Evolutionary conservation across 129 eudicot genomes (phyloP).

Genomic region (Lactuca sativa): DNA sequence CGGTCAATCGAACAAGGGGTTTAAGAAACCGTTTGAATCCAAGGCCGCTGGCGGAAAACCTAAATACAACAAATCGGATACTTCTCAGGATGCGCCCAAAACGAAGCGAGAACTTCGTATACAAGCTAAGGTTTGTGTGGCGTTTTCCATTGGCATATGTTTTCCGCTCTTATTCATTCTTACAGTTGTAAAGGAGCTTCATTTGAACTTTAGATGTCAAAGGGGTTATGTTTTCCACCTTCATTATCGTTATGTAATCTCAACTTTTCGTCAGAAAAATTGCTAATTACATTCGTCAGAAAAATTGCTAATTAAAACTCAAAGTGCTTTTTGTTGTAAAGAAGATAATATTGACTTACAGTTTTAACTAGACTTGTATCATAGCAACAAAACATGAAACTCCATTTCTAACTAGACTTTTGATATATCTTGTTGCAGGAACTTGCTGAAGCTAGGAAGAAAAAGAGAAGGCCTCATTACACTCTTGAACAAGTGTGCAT

Average conservation of each 20-base stretch:
- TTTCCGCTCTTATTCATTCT: not conserved
- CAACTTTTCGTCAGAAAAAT: not conserved
- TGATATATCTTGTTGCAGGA: conserved; percentile 47
- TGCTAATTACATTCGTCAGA: not conserved
- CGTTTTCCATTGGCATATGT: not conserved
- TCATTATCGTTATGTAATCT: not conserved
- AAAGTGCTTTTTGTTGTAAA: not conserved
- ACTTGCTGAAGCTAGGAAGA: conserved; percentile 86
- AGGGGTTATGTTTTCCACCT: not conserved
- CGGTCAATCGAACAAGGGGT: not conserved
- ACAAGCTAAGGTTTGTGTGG: conserved; percentile 55
- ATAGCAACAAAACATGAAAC: not conserved
- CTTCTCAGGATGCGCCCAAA: conserved; percentile 30
- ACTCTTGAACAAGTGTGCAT: conserved; percentile 73
- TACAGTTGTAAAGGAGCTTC: not conserved
- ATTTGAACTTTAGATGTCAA: not conserved
- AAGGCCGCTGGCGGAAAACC: conserved; percentile 21
- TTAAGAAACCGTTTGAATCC: conserved; percentile 5
- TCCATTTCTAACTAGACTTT: conserved; percentile 5
- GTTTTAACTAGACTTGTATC: not conserved
- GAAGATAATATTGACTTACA: not conserved
- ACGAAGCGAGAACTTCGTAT: conserved; percentile 58
- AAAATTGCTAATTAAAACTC: not conserved
- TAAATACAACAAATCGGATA: conserved; percentile 33
- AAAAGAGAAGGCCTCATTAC: conserved; percentile 84